Evolutionary conservation across 2,329 filamentous ascomycete genomes (phyloP).

Genomic region (Pestalotiopsis sp.): DNA sequence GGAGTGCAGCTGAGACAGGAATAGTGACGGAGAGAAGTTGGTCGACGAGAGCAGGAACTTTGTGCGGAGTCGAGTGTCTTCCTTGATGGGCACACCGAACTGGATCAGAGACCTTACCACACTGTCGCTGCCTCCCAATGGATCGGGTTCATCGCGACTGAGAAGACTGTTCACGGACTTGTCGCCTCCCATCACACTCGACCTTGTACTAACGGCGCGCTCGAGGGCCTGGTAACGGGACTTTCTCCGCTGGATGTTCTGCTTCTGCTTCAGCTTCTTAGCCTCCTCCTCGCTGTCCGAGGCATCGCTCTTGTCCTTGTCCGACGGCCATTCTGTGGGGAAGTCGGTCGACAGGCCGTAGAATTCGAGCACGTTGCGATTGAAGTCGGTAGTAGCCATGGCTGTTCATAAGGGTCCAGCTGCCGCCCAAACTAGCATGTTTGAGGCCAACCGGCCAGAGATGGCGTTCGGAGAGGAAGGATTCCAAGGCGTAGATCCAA

Average conservation of each 20-base stretch:
- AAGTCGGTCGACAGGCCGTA: slow-evolving; percentile 82
- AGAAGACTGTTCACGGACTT: slow-evolving; percentile 75
- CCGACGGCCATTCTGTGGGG: slow-evolving; percentile 83
- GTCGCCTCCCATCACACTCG: slow-evolving; percentile 68
- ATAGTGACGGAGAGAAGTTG: slow-evolving; percentile 89
- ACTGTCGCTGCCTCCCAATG: slow-evolving; percentile 83
- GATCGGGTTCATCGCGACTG: slow-evolving; percentile 90
- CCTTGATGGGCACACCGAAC: slow-evolving; percentile 78
- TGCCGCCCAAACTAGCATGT: background rate
- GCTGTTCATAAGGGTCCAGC: background rate
- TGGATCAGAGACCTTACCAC: slow-evolving; percentile 80
- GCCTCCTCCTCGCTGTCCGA: slow-evolving; percentile 63
- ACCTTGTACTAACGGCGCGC: slow-evolving; percentile 69
- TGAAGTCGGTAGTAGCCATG: slow-evolving; percentile 66
- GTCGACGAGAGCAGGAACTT: slow-evolving; percentile 95
- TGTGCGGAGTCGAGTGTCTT: slow-evolving; percentile 75
- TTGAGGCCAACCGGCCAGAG: background rate
- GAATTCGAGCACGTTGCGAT: slow-evolving; percentile 80
- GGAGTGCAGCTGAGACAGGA: slow-evolving; percentile 89
- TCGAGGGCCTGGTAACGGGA: slow-evolving; percentile 87
- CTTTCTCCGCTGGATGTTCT: slow-evolving; percentile 62
- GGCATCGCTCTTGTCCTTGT: slow-evolving; percentile 68
- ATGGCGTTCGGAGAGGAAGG: background rate
- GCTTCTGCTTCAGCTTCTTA: slow-evolving; percentile 49
- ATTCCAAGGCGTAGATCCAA: slow-evolving; percentile 2